Evolutionary conservation across 2,329 filamentous ascomycete genomes (phyloP).

Genomic region (Sphaerulina musiva): DNA sequence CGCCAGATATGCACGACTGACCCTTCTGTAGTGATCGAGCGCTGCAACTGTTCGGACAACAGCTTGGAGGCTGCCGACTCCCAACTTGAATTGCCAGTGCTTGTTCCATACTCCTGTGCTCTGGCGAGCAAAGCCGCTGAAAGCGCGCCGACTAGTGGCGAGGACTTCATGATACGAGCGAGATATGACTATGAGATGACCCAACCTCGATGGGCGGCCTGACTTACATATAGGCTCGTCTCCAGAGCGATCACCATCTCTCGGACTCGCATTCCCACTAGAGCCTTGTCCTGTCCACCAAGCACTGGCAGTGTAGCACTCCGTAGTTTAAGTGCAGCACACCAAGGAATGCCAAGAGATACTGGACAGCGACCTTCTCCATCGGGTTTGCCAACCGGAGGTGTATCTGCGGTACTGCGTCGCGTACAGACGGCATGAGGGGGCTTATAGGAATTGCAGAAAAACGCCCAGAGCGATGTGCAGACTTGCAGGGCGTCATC

Average conservation of each 20-base stretch:
- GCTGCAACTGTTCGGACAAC: conserved; percentile 13
- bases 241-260: background rate
- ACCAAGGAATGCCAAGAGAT: conserved; percentile 8
- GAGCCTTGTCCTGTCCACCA: too few species aligned
- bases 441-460: background rate
- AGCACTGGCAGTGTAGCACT: background rate
- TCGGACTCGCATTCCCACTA: background rate
- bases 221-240: background rate
- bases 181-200: background rate
- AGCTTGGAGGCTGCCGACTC: conserved; percentile 3
- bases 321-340: background rate
- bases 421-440: background rate
- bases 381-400: background rate
- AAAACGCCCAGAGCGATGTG: too few species aligned
- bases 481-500: too few species aligned
- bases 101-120: conserved; percentile 2
- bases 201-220: conserved; percentile 1
- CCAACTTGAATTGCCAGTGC: background rate
- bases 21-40: conserved; percentile 12
- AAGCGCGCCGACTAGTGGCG: background rate
- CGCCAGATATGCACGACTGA: background rate
- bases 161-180: conserved; percentile 4
- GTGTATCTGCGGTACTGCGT: background rate
- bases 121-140: background rate
- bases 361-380: conserved; percentile 1